Evolutionary conservation across 2,329 filamentous ascomycete species (phyloP).

Genomic region (Elsinoe ampelina): DNA sequence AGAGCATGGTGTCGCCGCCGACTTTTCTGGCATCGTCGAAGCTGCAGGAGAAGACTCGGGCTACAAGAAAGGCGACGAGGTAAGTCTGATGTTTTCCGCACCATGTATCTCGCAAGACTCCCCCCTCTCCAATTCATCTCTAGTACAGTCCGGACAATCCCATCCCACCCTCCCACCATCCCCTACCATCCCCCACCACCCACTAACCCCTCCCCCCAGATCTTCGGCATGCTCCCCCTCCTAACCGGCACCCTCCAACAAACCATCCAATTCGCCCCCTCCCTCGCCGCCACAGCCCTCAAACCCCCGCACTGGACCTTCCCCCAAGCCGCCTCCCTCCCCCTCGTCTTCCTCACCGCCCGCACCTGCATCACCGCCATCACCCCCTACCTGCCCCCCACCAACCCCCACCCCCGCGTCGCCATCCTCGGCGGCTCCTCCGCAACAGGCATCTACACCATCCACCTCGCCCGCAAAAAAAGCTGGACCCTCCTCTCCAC

Average conservation of each 20-base stretch:
- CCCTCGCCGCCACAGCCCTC: conserved; percentile 20
- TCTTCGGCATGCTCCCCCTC: conserved; percentile 26
- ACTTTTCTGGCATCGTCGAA: conserved; percentile 26
- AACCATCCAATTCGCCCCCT: conserved; percentile 23
- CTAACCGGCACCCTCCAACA: conserved; percentile 24
- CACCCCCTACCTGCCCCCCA: conserved; percentile 21
- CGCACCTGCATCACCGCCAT: conserved; percentile 25
- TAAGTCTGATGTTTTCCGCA: background rate
- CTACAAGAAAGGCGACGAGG: conserved; percentile 24
- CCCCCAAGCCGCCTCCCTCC: conserved; percentile 25
- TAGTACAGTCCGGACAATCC: background rate
- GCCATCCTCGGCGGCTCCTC: conserved; percentile 26
- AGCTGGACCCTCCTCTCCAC: conserved; percentile 35
- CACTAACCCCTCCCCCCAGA: conserved; percentile 6
- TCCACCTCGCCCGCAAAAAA: conserved; percentile 24
- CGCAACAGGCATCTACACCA: conserved; percentile 27
- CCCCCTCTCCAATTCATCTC: no score
- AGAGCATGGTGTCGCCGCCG: conserved; percentile 25
- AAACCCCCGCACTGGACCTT: conserved; percentile 25
- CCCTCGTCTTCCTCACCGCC: conserved; percentile 27
- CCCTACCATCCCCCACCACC: background rate
- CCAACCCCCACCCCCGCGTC: conserved; percentile 21
- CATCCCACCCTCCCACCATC: background rate
- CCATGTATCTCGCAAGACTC: background rate
- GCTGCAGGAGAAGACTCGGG: conserved; percentile 19